Conservation (phyloP, 768 basidiomycete genomes). For the Termitomyces sp. region DNA sequence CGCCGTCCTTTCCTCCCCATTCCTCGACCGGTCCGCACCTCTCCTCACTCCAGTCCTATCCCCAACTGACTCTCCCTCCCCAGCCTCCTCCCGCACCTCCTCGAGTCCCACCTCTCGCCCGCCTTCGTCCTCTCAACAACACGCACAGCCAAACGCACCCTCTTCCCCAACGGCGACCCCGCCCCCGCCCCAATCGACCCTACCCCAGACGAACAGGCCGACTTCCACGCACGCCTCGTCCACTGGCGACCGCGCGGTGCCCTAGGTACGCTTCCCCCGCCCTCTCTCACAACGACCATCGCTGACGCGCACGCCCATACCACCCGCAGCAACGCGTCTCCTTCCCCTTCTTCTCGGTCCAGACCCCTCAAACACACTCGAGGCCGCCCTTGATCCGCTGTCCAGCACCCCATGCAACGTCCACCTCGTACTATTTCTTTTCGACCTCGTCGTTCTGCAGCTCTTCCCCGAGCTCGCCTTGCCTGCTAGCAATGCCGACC, state of each 20-base stretch:
- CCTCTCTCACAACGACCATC: background rate
- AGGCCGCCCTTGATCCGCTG: slow-evolving; percentile 54
- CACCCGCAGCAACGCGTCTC: slow-evolving; percentile 27
- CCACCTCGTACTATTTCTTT: slow-evolving; percentile 66
- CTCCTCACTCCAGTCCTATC: background rate
- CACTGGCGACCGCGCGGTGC: slow-evolving; percentile 30
- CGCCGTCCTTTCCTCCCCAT: slow-evolving; percentile 39
- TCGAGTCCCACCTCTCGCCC: slow-evolving; percentile 49
- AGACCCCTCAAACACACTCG: slow-evolving; percentile 40
- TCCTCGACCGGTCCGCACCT: slow-evolving; percentile 49
- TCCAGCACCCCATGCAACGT: slow-evolving; percentile 65
- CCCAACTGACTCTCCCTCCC: background rate
- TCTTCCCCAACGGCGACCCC: slow-evolving; percentile 91
- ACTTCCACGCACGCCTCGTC: slow-evolving; percentile 40
- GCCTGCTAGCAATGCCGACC: background rate
- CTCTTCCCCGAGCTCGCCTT: slow-evolving; percentile 72
- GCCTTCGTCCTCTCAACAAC: slow-evolving; percentile 46
- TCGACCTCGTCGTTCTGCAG: slow-evolving; percentile 66
- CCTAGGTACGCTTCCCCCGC: slow-evolving; percentile 22
- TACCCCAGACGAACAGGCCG: slow-evolving; percentile 66
- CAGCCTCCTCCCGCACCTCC: slow-evolving; percentile 66
- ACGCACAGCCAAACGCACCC: slow-evolving; percentile 53
- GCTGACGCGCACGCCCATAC: background rate
- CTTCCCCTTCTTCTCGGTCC: slow-evolving; percentile 52
- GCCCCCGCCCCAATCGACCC: slow-evolving; percentile 70